phyloP scores from a whole-genome alignment of 345 rosid genomes.

The Brassica carinata region DNA sequence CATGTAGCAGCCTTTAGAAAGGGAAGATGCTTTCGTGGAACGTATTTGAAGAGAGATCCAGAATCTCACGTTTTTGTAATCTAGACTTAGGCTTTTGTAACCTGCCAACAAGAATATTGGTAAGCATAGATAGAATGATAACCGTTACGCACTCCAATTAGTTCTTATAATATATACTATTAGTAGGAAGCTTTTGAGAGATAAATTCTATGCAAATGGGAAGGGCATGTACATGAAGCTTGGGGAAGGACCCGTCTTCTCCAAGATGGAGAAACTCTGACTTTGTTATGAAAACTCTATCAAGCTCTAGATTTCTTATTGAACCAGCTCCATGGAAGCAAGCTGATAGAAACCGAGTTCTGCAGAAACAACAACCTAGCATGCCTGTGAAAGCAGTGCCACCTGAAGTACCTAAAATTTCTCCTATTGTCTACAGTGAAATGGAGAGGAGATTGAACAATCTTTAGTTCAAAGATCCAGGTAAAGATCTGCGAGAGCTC shows the following conservation, averaged over 20 bases:
- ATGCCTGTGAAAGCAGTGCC: conserved; percentile 40
- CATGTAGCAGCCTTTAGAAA: too few species aligned
- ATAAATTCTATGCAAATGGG: too few species aligned
- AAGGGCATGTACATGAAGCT: too few species aligned
- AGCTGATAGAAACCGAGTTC: conserved; percentile 49
- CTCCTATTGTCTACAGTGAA: conserved; percentile 76
- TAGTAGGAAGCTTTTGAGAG: too few species aligned
- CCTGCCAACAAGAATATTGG: too few species aligned
- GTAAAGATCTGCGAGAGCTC: conserved; percentile 85
- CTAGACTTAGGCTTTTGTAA: too few species aligned
- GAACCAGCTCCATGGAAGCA: conserved; percentile 99
- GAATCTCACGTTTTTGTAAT: too few species aligned
- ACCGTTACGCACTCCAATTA: too few species aligned
- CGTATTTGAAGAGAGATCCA: too few species aligned
- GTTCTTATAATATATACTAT: too few species aligned
- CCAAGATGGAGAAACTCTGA: conserved; percentile 79
- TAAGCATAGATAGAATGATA: too few species aligned
- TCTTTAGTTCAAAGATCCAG: conserved; percentile 74
- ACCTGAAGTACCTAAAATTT: conserved; percentile 37
- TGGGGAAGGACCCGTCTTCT: conserved; percentile 62
- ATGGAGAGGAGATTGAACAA: conserved; percentile 74
- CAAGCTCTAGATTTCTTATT: conserved; percentile 65
- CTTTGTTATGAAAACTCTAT: conserved; percentile 67
- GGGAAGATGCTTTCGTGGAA: too few species aligned
- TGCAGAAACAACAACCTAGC: conserved; percentile 66